Evolutionary conservation across 257 asterid genomes (phyloP).

Genomic region (Solanum etuberosum): DNA sequence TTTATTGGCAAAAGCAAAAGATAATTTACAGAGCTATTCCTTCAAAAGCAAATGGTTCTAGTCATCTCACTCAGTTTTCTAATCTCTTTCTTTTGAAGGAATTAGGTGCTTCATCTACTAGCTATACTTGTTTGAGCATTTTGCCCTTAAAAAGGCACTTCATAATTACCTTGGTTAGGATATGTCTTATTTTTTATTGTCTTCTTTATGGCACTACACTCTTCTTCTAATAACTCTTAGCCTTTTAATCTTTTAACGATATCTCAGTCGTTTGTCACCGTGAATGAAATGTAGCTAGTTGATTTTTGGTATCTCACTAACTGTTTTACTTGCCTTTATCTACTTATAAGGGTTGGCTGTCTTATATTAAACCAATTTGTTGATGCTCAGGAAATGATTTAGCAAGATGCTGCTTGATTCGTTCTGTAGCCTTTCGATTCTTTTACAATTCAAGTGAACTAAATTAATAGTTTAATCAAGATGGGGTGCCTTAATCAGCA

Average conservation of each 20-base stretch:
- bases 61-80: background rate
- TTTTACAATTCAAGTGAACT: background rate
- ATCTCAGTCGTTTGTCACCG: background rate
- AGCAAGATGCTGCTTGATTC: background rate
- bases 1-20: background rate
- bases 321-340: background rate
- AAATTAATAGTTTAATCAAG: background rate
- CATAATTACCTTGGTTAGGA: background rate
- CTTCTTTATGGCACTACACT: background rate
- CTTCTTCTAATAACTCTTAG: background rate
- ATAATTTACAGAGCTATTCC: background rate
- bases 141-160: background rate
- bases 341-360: background rate
- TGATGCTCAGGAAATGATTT: background rate
- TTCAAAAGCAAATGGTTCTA: background rate
- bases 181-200: background rate
- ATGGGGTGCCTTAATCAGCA: constrained; percentile 1
- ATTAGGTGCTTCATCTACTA: background rate
- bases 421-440: background rate
- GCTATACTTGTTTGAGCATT: background rate
- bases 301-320: background rate
- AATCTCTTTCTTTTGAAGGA: background rate
- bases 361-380: background rate
- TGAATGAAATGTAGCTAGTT: background rate
- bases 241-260: background rate